Conservation (phyloP, 495 filamentous ascomycete species). For the Cercophora scortea region DNA sequence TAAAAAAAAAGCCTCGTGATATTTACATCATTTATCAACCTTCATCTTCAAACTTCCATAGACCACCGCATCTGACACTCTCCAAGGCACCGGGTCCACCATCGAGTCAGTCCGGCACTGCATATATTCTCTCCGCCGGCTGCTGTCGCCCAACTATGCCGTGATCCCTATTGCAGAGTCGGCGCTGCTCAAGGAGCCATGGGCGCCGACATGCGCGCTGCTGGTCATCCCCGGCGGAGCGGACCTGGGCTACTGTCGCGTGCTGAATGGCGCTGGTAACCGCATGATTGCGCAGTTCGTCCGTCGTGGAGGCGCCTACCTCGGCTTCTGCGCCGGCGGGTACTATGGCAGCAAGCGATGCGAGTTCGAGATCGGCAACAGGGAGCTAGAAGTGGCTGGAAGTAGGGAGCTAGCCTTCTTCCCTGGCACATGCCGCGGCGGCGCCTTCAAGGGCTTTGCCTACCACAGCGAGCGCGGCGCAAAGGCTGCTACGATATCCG, state of each 20-base stretch:
- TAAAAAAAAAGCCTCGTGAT: too few relatives aligned
- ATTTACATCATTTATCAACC: too few relatives aligned
- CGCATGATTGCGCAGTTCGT: slow-evolving; percentile 76
- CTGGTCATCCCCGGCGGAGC: slow-evolving; percentile 94
- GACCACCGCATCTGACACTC: too few relatives aligned
- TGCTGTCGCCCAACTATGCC: slow-evolving; percentile 90
- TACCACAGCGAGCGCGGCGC: slow-evolving; percentile 88
- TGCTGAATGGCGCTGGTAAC: slow-evolving; percentile 83
- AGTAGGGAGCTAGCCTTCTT: slow-evolving; percentile 83
- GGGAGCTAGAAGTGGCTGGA: slow-evolving; percentile 76
- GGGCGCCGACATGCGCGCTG: slow-evolving; percentile 77
- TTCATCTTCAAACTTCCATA: neutral
- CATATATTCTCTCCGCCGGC: slow-evolving; percentile 76
- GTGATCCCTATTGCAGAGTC: slow-evolving; percentile 76
- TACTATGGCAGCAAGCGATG: slow-evolving; percentile 79
- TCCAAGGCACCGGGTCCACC: slow-evolving; percentile 71
- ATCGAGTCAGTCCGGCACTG: slow-evolving; percentile 83
- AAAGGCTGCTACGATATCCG: slow-evolving; percentile 58
- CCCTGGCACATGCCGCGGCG: slow-evolving; percentile 75
- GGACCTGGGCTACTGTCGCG: slow-evolving; percentile 83
- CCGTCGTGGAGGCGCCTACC: slow-evolving; percentile 72
- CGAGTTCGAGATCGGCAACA: slow-evolving; percentile 86
- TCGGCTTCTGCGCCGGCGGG: slow-evolving; percentile 90
- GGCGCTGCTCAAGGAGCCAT: slow-evolving; percentile 83
- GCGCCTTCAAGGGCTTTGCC: slow-evolving; percentile 83